These are phyloP conservation scores for Chlorella vulgaris DNA, from an alignment of 139 green algal species.

Conservation along the genomic window DNA sequence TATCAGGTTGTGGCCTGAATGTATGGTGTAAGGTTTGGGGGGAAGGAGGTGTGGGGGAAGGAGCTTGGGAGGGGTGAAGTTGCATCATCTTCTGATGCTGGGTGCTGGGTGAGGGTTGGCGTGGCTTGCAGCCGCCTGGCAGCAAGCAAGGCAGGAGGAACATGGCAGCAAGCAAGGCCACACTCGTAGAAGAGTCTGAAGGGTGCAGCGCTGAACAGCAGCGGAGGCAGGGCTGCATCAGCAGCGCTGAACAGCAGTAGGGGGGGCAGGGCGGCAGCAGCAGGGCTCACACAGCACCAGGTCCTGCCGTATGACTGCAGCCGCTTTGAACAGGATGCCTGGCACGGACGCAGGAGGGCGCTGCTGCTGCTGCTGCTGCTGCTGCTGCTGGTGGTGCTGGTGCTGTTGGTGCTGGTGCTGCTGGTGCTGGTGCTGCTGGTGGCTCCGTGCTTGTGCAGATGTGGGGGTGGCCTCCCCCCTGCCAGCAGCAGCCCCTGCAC, in stretches of 20 bases:
- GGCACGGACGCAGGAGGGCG: background rate
- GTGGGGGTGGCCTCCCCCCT: background rate
- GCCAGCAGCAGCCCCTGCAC: background rate
- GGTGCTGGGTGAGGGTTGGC: background rate
- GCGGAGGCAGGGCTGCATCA: background rate
- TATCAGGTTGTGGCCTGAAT: slow-evolving; percentile 53
- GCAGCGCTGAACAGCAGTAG: background rate
- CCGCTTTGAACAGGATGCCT: slow-evolving; percentile 45
- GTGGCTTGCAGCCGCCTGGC: background rate
- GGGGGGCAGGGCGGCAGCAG: background rate
- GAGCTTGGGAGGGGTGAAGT: background rate
- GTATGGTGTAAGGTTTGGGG: background rate
- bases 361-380: background rate
- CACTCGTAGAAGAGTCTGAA: background rate
- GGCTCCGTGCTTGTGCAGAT: too few species aligned
- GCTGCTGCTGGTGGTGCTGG: background rate
- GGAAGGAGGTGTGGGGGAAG: background rate
- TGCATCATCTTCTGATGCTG: background rate
- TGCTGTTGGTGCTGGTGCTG: too few species aligned
- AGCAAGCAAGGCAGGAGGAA: background rate
- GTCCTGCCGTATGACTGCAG: slow-evolving; percentile 31
- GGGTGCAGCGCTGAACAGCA: background rate
- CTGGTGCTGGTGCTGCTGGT: background rate
- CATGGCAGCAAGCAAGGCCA: background rate
- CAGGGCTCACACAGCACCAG: slow-evolving; percentile 47